Evolutionary conservation across 2,329 filamentous ascomycete species (phyloP).

Genomic region (Colletotrichum echinochloae): DNA sequence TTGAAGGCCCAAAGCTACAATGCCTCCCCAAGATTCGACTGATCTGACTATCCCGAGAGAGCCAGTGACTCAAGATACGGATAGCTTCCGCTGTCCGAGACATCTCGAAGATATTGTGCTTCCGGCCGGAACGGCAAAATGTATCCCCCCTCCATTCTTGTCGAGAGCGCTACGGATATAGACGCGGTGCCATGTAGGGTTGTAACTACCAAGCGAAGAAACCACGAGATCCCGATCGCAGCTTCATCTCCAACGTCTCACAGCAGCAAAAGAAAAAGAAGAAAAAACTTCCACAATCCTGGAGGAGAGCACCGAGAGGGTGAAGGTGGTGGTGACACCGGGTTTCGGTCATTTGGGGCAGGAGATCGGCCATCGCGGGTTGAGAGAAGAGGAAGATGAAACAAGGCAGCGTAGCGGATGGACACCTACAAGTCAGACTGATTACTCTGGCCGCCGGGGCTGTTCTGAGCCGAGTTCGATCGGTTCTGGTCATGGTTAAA

Average conservation of each 20-base stretch:
- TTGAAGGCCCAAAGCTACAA: not conserved
- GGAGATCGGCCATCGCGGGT: not conserved
- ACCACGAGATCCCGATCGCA: not conserved
- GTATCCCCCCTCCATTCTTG: not conserved
- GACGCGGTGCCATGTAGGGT: not conserved
- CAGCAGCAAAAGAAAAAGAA: too few relatives aligned
- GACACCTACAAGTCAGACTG: constrained; percentile 64
- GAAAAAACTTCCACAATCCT: not conserved
- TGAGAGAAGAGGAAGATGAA: not conserved
- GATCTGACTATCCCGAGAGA: too few relatives aligned
- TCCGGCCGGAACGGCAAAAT: not conserved
- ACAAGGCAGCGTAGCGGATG: constrained; percentile 8
- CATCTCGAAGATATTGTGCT: too few relatives aligned
- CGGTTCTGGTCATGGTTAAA: constrained; percentile 88
- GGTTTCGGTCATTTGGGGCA: not conserved
- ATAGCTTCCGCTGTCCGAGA: not conserved
- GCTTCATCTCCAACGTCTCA: not conserved
- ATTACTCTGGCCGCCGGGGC: constrained; percentile 40
- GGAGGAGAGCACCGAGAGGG: not conserved
- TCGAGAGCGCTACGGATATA: not conserved
- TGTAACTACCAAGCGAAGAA: too few relatives aligned
- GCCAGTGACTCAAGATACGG: not conserved
- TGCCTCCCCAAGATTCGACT: not conserved
- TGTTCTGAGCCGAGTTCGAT: constrained; percentile 48
- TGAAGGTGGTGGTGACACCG: too few relatives aligned